Conservation (phyloP, 139 green algal genomes). For the Pseudopediastrum boryanum region DNA sequence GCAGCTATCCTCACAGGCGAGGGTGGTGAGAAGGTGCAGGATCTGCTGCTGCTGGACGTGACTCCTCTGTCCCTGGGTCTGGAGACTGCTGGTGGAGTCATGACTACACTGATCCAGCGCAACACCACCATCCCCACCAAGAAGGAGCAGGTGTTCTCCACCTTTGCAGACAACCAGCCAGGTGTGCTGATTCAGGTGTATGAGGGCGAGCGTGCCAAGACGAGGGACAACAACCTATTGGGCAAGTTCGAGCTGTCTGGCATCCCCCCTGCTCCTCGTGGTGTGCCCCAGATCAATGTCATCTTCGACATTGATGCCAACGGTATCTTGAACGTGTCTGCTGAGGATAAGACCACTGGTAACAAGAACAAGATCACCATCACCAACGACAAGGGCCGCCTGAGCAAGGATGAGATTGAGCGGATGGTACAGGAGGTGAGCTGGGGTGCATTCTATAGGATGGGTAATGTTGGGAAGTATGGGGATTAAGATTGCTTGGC, state of each 20-base stretch:
- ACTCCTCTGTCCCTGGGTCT: slow-evolving; percentile 95
- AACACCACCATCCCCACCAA: slow-evolving; percentile 99
- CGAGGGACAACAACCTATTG: slow-evolving; percentile 97
- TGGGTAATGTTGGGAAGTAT: too few species aligned
- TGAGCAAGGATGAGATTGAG: slow-evolving; percentile 99
- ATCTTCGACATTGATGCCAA: slow-evolving; percentile 99
- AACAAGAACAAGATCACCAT: slow-evolving; percentile 99
- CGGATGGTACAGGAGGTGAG: slow-evolving; percentile 89
- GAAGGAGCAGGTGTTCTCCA: slow-evolving; percentile 99
- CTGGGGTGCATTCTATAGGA: too few species aligned
- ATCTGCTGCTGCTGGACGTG: slow-evolving; percentile 98
- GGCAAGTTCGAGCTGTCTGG: slow-evolving; percentile 99
- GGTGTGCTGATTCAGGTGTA: slow-evolving; percentile 96
- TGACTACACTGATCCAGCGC: slow-evolving; percentile 92
- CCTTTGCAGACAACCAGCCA: slow-evolving; percentile 98
- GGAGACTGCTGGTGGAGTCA: slow-evolving; percentile 81
- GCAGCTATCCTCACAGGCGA: slow-evolving; percentile 96
- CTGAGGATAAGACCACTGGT: slow-evolving; percentile 96
- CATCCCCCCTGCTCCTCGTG: slow-evolving; percentile 96
- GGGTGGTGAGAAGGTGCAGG: slow-evolving; percentile 95
- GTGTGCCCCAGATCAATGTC: slow-evolving; percentile 86
- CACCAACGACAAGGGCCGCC: slow-evolving; percentile 98
- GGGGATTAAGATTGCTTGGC: too few species aligned
- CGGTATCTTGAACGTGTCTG: slow-evolving; percentile 98
- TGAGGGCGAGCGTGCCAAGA: slow-evolving; percentile 92